phyloP scores from a whole-genome alignment of 257 asterid genomes.

The Penstemon newberryi region DNA sequence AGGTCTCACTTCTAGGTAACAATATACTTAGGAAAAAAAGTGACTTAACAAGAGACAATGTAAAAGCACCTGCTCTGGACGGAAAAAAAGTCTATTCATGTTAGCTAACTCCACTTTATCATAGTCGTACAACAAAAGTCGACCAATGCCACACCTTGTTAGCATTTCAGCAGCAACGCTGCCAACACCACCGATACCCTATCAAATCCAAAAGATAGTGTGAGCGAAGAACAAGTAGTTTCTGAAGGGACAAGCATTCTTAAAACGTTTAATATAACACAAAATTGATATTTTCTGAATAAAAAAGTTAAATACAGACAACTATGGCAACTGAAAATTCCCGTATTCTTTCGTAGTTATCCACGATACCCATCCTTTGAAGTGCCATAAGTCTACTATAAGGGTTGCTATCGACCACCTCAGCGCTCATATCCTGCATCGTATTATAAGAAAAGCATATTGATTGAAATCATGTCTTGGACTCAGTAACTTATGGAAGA shows the following conservation, averaged over 20 bases:
- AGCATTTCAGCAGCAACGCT: slow-evolving; percentile 99
- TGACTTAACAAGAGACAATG: slow-evolving; percentile 14
- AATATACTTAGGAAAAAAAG: background rate
- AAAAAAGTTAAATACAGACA: slow-evolving; percentile 51
- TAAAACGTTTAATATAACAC: background rate
- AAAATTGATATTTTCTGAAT: background rate
- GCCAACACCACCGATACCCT: slow-evolving; percentile 99
- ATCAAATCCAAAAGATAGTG: slow-evolving; percentile 25
- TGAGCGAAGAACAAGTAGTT: slow-evolving; percentile 11
- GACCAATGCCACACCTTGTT: slow-evolving; percentile 98
- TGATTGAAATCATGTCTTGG: background rate
- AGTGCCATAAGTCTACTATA: slow-evolving; percentile 99
- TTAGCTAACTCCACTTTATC: slow-evolving; percentile 99
- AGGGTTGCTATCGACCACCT: slow-evolving; percentile 96
- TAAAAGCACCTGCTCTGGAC: slow-evolving; percentile 85
- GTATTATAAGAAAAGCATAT: slow-evolving; percentile 21
- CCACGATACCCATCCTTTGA: slow-evolving; percentile 98
- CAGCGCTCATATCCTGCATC: slow-evolving; percentile 84
- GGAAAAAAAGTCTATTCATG: slow-evolving; percentile 98
- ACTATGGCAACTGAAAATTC: slow-evolving; percentile 90
- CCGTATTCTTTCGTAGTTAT: slow-evolving; percentile 83
- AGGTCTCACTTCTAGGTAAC: slow-evolving; percentile 10
- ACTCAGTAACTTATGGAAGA: slow-evolving; percentile 11
- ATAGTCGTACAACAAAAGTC: slow-evolving; percentile 91
- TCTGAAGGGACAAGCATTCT: background rate